Base-by-base conservation (phyloP, 148 eudicot species). In the Mesembryanthemum crystallinum region DNA sequence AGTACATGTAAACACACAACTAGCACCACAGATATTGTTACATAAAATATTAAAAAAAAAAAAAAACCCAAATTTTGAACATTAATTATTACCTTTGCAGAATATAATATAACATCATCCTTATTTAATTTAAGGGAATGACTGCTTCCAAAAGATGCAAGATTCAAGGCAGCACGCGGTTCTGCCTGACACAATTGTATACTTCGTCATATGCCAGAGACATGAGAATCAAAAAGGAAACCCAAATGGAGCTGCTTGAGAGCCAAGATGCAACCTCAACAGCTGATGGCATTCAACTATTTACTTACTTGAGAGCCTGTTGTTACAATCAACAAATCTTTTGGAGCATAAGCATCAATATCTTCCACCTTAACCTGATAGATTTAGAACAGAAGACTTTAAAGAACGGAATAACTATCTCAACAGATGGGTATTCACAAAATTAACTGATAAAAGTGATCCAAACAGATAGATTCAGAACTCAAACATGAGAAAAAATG, bases 111-210 rank as follows among this genome's bases (percentile, higher is more conserved):
- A 59, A 89, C 55, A 77, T 94, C 98, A 42, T 94, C 98, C 86
- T 94, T 94, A 90, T 68, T 90, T 78, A 94, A 76, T 83, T 94
- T 94, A 79, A 94, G 96, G 32, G 97, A 90, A 88, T 94, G 97
- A 77, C 98, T 92, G 80, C 97, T 89, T 79, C 97, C 97, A 71
- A 70, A 89, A 30, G 98, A 94, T 39, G 98, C 97, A 83, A 94
- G 98, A 83, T 94, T 94, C 82, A 94, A 85, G 69, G 98, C 98
- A 74, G 98, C 98, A 88, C 97, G 98, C 73, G 97, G 89, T 79
- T 94, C 98, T 84, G 96, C 98, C 98, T 94, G 92, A 90, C 90
- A 95, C 86, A 84, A 74, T 45, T 77, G 49, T 71, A 79, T 42
- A 82, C 55, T 49, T 73, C 62, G 76, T 84, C 83, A 81, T 59